phyloP scores from a whole-genome alignment of 495 filamentous ascomycete species.

The Neurospora tetraspora region DNA sequence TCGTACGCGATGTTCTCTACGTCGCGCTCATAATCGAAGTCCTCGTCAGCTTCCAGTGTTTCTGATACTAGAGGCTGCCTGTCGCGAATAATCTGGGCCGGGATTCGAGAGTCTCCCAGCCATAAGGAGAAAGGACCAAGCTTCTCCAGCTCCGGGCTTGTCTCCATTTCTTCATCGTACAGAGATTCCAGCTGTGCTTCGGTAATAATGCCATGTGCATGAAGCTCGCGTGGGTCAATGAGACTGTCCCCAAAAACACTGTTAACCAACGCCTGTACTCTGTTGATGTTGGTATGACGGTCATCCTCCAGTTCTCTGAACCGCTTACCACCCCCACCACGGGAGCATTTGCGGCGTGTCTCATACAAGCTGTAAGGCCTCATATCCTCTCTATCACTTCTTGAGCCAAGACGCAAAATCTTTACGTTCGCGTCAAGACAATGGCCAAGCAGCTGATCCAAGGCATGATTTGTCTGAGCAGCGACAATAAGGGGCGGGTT shows the following conservation, averaged over 20 bases:
- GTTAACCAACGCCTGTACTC: constrained; percentile 35
- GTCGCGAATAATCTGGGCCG: constrained; percentile 8
- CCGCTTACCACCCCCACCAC: neutral
- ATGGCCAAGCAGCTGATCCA: constrained; percentile 72
- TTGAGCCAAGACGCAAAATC: constrained; percentile 70
- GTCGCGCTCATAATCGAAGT: constrained; percentile 30
- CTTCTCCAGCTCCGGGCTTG: constrained; percentile 18
- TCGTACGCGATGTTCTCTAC: constrained; percentile 30
- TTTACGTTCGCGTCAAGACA: constrained; percentile 53
- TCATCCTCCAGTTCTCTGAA: constrained; percentile 1
- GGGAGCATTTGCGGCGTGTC: constrained; percentile 31
- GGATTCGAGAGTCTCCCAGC: constrained; percentile 44
- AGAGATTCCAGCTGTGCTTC: constrained; percentile 53
- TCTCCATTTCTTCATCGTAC: constrained; percentile 44
- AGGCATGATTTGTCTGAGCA: constrained; percentile 87
- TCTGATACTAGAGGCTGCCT: constrained; percentile 5
- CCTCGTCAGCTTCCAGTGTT: constrained; percentile 19
- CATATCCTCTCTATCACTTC: constrained; percentile 55
- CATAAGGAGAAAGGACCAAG: constrained; percentile 48
- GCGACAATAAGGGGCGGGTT: constrained; percentile 53
- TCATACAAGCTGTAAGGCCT: constrained; percentile 56
- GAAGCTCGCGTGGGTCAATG: constrained; percentile 36
- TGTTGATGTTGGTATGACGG: constrained; percentile 9
- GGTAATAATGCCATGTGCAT: constrained; percentile 48
- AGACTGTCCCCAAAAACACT: constrained; percentile 42